A percentile compares a stretch with the other conserved stretches of the same genome.
Evolutionary conservation across 768 basidiomycete species (phyloP).

Genomic region (Pleurotus sapidus): DNA sequence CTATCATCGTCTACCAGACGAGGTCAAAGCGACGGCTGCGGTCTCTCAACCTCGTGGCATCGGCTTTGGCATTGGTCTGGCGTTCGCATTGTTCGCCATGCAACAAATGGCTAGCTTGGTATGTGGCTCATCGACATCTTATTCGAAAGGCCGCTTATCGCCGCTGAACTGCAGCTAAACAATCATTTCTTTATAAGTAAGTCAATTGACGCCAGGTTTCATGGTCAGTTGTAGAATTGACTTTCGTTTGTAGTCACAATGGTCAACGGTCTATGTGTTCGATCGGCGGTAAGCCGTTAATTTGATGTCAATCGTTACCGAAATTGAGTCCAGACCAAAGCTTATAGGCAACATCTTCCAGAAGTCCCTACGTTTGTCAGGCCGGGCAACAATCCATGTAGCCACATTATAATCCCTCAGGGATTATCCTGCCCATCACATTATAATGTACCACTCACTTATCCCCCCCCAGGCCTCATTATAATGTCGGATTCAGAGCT

Average conservation of each 20-base stretch:
- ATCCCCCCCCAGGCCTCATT: too few relatives aligned
- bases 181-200: conserved; percentile 30
- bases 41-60: conserved; percentile 35
- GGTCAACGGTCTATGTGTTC: conserved; percentile 33
- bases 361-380: conserved; percentile 53
- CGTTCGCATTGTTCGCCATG: conserved; percentile 48
- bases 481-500: too few relatives aligned
- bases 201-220: conserved; percentile 3
- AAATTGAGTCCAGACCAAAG: conserved; percentile 6
- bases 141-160: too few relatives aligned
- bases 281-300: conserved; percentile 28
- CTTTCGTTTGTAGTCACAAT: conserved; percentile 22
- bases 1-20: conserved; percentile 29
- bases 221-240: conserved; percentile 1
- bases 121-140: too few relatives aligned
- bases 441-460: too few relatives aligned
- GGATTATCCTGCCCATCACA: too few relatives aligned
- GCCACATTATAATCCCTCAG: too few relatives aligned
- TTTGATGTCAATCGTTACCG: background rate
- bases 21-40: conserved; percentile 22
- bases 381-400: conserved; percentile 13
- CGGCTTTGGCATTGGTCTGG: conserved; percentile 53
- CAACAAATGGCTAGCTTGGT: conserved; percentile 39
- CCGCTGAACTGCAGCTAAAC: conserved; percentile 14
- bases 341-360: conserved; percentile 36